Base-by-base conservation (phyloP, 192 early-diverging fungal species). In the Coemansia sp. region DNA sequence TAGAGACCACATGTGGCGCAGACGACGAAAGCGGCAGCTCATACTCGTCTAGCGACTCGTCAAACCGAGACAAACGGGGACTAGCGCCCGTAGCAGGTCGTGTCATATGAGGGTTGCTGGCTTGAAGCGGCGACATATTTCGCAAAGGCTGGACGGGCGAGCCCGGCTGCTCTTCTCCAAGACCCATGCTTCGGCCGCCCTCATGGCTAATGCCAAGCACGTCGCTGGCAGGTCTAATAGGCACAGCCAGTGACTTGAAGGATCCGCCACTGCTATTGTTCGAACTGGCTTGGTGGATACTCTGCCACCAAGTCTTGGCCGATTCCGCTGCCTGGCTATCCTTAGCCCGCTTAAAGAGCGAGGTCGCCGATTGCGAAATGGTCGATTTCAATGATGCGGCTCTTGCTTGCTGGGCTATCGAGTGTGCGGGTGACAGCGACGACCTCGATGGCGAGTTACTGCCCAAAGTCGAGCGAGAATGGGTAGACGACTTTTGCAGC, bases 231-330 rank as follows among this genome's bases (percentile, higher is more conserved):
- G 53, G 52, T 18, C 53, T 65, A 16, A 2, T 33, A 31, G 52
- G 14, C 31, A 31, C 52, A 33, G 52, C 52, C 52, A 31, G 52
- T 16, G 58, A 31, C 14, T 55, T 55, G 52, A 31, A 4, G 14
- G 26, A 14, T 5, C 56, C 37, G 16, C 12, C 36, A 41, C 33
- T 43, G 65, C 9, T 16, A 20, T 41, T 43, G 57, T 12, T 16
- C 14, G 52, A 31, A 14, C n/a, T 55, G 52, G 52, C 14, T 47
- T 71, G 68, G 39, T 75, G 73, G 2, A 76, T 66, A 52, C 43
- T 73, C 68, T 82, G 73, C 79, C 79, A 82, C 79, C 79, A 82
- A 41, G 72, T 41, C 58, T 73, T 76, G 23, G 79, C 79, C 21
- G 79, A 82, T 34, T 73, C 73, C 9, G 79, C 79, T 0, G 79